A percentile compares a stretch with the other conserved stretches of the same genome.
Evolutionary conservation across 2,329 filamentous ascomycete species (phyloP).

Genomic region (Fusarium sp.): DNA sequence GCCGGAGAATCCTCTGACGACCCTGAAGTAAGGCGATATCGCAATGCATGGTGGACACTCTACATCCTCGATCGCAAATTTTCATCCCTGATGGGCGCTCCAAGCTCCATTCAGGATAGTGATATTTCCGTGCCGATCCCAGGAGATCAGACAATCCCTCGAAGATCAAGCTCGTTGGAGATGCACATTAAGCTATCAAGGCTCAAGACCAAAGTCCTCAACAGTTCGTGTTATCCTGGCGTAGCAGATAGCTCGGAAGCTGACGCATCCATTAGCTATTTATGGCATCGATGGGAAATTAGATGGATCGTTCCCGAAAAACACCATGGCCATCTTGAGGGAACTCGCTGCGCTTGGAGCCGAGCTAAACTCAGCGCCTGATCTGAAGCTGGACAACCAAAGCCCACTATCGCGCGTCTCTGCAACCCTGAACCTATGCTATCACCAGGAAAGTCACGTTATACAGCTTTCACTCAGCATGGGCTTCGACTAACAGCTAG

Average conservation of each 20-base stretch:
- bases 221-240: neutral
- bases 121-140: neutral
- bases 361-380: neutral
- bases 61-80: neutral
- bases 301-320: neutral
- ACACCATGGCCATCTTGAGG: neutral
- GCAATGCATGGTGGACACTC: neutral
- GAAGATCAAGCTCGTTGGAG: neutral
- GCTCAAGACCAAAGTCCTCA: neutral
- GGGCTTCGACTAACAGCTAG: neutral
- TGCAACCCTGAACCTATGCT: neutral
- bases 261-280: neutral
- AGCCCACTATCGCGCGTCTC: neutral
- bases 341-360: neutral
- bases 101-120: neutral
- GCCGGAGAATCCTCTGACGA: neutral
- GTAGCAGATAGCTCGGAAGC: neutral
- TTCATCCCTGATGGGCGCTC: neutral
- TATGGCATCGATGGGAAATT: neutral
- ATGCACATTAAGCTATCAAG: neutral
- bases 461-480: neutral
- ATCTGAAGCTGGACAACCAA: neutral
- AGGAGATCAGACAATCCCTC: neutral
- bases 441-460: neutral
- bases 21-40: neutral